These are phyloP conservation scores for Paramecium sonneborni DNA, from an alignment of 73 alveolate genomes.

Conservation along the genomic window DNA sequence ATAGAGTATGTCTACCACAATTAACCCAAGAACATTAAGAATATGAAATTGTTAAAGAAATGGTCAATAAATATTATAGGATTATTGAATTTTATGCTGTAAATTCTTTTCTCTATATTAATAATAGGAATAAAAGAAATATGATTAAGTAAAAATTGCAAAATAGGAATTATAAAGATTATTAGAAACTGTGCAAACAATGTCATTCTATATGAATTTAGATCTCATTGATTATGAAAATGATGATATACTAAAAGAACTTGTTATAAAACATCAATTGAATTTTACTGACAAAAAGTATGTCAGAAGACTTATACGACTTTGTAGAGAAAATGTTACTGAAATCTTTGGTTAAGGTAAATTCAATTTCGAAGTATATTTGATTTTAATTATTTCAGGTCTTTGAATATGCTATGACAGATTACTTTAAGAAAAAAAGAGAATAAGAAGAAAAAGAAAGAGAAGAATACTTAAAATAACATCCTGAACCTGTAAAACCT, in stretches of 20 bases:
- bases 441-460: slow-evolving; percentile 67
- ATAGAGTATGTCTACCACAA: slow-evolving; percentile 25
- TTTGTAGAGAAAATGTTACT: slow-evolving; percentile 57
- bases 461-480: slow-evolving; percentile 45
- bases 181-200: slow-evolving; percentile 43
- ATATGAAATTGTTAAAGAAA: slow-evolving; percentile 67
- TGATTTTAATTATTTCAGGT: background rate
- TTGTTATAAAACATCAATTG: background rate
- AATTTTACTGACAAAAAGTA: slow-evolving; percentile 45
- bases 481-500: slow-evolving; percentile 56
- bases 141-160: slow-evolving; percentile 60
- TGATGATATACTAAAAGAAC: slow-evolving; percentile 28
- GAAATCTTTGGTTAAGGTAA: slow-evolving; percentile 67
- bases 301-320: slow-evolving; percentile 55
- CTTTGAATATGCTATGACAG: slow-evolving; percentile 66
- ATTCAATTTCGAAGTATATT: slow-evolving; percentile 57
- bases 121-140: slow-evolving; percentile 57
- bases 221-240: slow-evolving; percentile 59
- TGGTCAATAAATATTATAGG: slow-evolving; percentile 66
- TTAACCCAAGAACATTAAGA: slow-evolving; percentile 61
- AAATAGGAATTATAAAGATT: slow-evolving; percentile 61
- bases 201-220: slow-evolving; percentile 45
- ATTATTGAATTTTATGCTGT: slow-evolving; percentile 66
- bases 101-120: background rate
- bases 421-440: slow-evolving; percentile 65